Evolutionary conservation across 2,329 filamentous ascomycete species (phyloP).

Genomic region (Neophaeococcomyces mojaviensis): DNA sequence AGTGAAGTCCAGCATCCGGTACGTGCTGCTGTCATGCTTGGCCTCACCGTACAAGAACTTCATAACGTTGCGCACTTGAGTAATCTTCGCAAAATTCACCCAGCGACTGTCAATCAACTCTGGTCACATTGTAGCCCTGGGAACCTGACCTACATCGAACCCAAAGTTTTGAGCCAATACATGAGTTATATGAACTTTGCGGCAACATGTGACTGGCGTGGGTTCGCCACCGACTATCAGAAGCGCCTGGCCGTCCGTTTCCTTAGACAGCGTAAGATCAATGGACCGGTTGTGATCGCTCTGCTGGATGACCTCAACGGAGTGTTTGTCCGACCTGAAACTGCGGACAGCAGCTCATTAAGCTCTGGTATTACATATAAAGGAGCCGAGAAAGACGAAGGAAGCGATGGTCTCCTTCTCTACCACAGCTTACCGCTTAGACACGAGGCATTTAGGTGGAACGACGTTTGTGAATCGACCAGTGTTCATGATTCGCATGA

Average conservation of each 20-base stretch:
- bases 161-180: conserved; percentile 11
- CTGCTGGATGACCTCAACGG: background rate
- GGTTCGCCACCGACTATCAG: background rate
- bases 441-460: background rate
- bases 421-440: no score
- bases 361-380: no score
- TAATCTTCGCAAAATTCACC: conserved; percentile 2
- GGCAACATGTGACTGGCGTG: background rate
- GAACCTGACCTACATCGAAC: conserved; percentile 8
- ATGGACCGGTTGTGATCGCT: background rate
- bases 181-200: conserved; percentile 14
- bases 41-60: background rate
- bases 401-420: background rate
- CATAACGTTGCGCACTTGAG: background rate
- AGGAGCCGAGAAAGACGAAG: background rate
- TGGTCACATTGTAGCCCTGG: conserved; percentile 3
- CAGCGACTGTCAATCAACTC: conserved; percentile 1
- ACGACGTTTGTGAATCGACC: background rate
- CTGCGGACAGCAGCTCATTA: no score
- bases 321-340: background rate
- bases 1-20: background rate
- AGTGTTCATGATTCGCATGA: background rate
- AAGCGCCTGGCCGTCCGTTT: background rate
- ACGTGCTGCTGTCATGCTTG: background rate
- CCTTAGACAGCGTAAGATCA: background rate